A percentile compares a stretch with the other conserved stretches of the same genome.
These are phyloP conservation scores for Tubosaeta brunneosetosa DNA, from an alignment of 768 basidiomycete species.

Conservation along the genomic window DNA sequence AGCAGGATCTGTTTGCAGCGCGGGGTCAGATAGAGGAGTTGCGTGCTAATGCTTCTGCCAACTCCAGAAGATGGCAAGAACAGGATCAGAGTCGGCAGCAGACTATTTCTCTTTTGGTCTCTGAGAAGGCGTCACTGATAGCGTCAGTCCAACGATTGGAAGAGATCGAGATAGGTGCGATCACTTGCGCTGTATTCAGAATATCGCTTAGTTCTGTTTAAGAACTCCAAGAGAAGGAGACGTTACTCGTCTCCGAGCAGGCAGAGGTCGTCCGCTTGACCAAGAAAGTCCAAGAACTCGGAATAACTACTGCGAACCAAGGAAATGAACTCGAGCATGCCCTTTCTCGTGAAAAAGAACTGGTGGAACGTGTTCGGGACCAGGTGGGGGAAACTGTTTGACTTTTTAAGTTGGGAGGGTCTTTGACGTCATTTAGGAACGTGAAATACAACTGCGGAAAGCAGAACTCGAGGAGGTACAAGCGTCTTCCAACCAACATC, in stretches of 20 bases:
- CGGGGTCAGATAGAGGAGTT: conserved; percentile 18
- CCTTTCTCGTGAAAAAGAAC: conserved; percentile 47
- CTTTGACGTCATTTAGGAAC: conserved; percentile 46
- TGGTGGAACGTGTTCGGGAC: conserved; percentile 30
- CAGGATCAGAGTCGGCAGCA: conserved; percentile 57
- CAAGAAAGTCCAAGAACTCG: conserved; percentile 40
- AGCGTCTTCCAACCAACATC: conserved; percentile 48
- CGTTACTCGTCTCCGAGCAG: conserved; percentile 40
- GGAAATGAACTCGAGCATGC: conserved; percentile 38
- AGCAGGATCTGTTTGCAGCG: conserved; percentile 20
- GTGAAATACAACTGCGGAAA: conserved; percentile 65
- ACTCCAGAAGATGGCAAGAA: conserved; percentile 22
- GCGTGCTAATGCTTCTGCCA: conserved; percentile 8
- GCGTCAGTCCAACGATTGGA: conserved; percentile 57
- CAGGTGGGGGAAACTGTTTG: conserved; percentile 27
- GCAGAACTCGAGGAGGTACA: conserved; percentile 49
- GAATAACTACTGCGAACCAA: conserved; percentile 35
- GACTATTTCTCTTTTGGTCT: conserved; percentile 72
- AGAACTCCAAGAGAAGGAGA: conserved; percentile 42
- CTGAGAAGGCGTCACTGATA: conserved; percentile 60
- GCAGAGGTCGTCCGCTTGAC: conserved; percentile 37
- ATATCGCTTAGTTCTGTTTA: conserved; percentile 20
- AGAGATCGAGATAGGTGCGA: conserved; percentile 56
- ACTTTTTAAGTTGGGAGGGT: background rate
- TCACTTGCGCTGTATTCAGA: background rate